Base-by-base conservation (phyloP, 192 early-diverging fungal genomes). In the Backusella tarrabulga region DNA sequence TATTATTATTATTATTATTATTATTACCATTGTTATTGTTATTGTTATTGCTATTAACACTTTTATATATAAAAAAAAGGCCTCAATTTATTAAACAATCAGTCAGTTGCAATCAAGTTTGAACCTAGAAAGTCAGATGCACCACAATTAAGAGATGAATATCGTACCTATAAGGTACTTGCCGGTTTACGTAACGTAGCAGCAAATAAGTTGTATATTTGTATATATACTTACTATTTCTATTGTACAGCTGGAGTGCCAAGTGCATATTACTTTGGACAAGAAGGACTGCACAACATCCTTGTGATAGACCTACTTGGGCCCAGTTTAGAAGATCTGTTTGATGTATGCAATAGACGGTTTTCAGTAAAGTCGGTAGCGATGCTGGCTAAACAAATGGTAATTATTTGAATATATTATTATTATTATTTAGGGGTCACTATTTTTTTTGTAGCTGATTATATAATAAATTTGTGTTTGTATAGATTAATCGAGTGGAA, bases 321-420 rank as follows among this genome's bases (percentile, higher is more conserved):
- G 4, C 96, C 95, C 11, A 92, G 90, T 75, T 82, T 98, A n/a
- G 97, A 98, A 83, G 97, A 98, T 81, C 85, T 97, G 81, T 98
- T 98, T 86, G 97, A 98, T 82, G 89, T 95, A 80, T 98, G 97
- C 84, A 89, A 91, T n/a, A 85, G 97, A 71, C 92, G 93, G 81
- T 97, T 98, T 77, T 85, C 87, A 15, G 88, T 93, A 78, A 98
- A 98, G 86, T 97, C 96, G 19, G 94, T 96, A 8, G 94, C 93
- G 76, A 96, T 98, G 95, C 83, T 94, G 36, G 97, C 97, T 56
- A 97, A 97, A 82, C 92, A 93, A 81, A 97, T 98, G 97, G 93
- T 94, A 85, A 74, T 68, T 50, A 42, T 21, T 6, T 32, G 3
- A 32, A 32, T 32, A 32, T 32, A 44, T 40, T 15, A 23, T 63